Conservation (phyloP, 129 eudicot genomes). For the Flaveria ramosissima region DNA sequence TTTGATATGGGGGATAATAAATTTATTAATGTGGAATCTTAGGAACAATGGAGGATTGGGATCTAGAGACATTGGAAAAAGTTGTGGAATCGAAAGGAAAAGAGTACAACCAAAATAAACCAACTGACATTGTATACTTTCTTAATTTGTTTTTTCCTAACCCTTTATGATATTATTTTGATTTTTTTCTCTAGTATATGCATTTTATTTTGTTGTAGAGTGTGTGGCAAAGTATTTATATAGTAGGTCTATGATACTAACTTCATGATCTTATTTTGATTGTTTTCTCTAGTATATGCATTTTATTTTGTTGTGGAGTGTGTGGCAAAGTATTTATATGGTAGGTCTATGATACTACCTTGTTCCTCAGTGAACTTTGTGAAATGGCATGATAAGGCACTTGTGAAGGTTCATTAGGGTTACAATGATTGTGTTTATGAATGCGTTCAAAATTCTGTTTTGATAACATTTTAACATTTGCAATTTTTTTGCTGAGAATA, state of each 20-base stretch:
- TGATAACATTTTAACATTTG: neutral
- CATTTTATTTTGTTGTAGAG: slow-evolving; percentile 5
- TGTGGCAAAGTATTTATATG: neutral
- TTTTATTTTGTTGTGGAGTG: slow-evolving; percentile 1
- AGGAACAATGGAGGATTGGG: slow-evolving; percentile 92
- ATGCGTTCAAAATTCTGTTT: neutral
- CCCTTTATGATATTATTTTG: slow-evolving; percentile 1
- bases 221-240: neutral
- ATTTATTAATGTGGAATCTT: slow-evolving; percentile 26
- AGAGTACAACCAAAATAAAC: slow-evolving; percentile 86
- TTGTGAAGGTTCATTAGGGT: slow-evolving; percentile 5
- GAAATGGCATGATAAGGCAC: neutral
- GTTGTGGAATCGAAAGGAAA: slow-evolving; percentile 79
- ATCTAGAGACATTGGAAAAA: slow-evolving; percentile 75
- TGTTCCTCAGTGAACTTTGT: neutral
- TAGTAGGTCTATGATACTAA: neutral
- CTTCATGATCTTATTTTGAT: slow-evolving; percentile 7
- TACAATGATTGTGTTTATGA: neutral
- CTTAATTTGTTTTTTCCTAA: slow-evolving; percentile 19
- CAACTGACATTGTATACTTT: slow-evolving; percentile 71
- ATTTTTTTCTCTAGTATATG: neutral
- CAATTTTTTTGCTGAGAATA: neutral
- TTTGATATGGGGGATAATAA: slow-evolving; percentile 5
- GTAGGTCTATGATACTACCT: neutral
- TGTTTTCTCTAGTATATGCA: neutral